Base-by-base conservation (phyloP, 2,329 filamentous ascomycete species). In the Colletotrichum sp. region DNA sequence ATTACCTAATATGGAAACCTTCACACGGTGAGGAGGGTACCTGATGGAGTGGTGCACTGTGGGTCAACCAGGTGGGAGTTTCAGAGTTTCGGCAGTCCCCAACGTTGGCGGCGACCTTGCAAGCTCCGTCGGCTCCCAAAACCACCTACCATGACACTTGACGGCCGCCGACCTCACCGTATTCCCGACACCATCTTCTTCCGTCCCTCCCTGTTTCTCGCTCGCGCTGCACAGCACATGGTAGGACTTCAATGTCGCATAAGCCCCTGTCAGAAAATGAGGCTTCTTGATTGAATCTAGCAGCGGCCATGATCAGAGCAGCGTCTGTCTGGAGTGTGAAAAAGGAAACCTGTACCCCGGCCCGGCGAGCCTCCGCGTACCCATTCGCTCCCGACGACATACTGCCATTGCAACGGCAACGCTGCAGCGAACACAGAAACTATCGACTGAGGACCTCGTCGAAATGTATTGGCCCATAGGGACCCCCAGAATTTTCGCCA, bases 391-490 rank as follows among this genome's bases (percentile, higher is more conserved):
- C 48, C 64, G 30, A 71, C 67, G 15, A 24, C n/a, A 55, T 28
- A 43, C 56, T 70, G 58, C 36, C 38, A 71, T 72, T 71, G 38
- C 73, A 61, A 64, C 65, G 65, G 61, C 30, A 66, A 8, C n/a
- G 32, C 58, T 21, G 34, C 36, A 56, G n/a, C 66, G n/a, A 75
- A 36, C 21, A 15, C 18, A 28, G 43, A 28, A 28, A 28, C 9
- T n/a, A 28, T 26, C 18, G 43, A 43, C 32, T 36, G 12, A 65
- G 43, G 32, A 30, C 5, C 30, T 56, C 76, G 77, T 74, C 82
- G 88, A 87, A 89, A 97, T 97, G 95, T 97, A 97, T 90, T 97
- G 95, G 95, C 95, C 95, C 82, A 91, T 96, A 84, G 95, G 94
- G 84, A 94, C 94, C 83, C 94, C 95, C 82, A 93, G 93, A 84